Evolutionary conservation across 495 filamentous ascomycete genomes (phyloP).

Genomic region (Baudoinia panamericana): DNA sequence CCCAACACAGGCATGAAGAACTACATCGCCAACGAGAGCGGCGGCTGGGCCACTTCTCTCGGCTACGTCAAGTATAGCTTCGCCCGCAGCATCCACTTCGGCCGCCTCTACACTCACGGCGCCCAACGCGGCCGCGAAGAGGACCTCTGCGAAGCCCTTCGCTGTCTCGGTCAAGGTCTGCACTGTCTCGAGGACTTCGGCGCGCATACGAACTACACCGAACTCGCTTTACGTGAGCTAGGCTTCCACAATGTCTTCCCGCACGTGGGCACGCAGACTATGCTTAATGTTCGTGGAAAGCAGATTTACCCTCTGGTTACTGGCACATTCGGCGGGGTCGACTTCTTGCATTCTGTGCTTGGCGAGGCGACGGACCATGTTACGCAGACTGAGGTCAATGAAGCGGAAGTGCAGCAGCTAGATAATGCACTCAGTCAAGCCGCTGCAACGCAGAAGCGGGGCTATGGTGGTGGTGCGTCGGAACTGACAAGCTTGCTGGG

Average conservation of each 20-base stretch:
- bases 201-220: conserved; percentile 89
- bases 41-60: conserved; percentile 74
- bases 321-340: conserved; percentile 85
- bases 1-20: conserved; percentile 87
- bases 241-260: conserved; percentile 73
- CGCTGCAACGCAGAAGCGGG: conserved; percentile 21
- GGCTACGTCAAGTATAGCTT: conserved; percentile 83
- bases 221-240: conserved; percentile 75
- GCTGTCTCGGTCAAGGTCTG: conserved; percentile 77
- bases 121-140: conserved; percentile 57
- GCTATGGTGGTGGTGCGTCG: conserved; percentile 16
- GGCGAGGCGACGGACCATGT: conserved; percentile 94
- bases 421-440: conserved; percentile 50
- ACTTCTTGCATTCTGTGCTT: conserved; percentile 93
- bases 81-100: conserved; percentile 73
- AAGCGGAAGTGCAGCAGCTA: conserved; percentile 85
- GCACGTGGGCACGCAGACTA: conserved; percentile 61
- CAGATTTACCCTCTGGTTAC: conserved; percentile 79
- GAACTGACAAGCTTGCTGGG: conserved; percentile 59
- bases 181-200: conserved; percentile 94
- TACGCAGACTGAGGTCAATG: conserved; percentile 77
- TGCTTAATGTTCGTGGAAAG: conserved; percentile 60
- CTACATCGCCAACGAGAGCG: conserved; percentile 86
- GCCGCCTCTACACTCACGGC: conserved; percentile 70
- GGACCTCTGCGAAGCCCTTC: conserved; percentile 79